Evolutionary conservation across 352 stramenopile genomes (phyloP).

Genomic region (Phytophthora multivora): DNA sequence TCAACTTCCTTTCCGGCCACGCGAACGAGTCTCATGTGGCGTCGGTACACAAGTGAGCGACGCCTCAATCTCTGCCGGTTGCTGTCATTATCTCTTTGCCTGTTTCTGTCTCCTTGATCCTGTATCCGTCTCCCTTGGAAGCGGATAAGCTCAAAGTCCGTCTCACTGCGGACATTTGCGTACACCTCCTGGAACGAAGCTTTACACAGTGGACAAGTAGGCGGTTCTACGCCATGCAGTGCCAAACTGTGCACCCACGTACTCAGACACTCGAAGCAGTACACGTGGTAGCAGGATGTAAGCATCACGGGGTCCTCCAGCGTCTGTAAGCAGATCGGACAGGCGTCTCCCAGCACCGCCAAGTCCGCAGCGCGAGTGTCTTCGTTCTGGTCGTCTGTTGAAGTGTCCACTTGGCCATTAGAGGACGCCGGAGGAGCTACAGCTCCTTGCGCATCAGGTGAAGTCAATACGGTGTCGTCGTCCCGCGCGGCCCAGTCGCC

Average conservation of each 20-base stretch:
- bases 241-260: conserved; percentile 64
- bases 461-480: conserved; percentile 25
- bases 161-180: conserved; percentile 68
- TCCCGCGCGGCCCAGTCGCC: conserved; percentile 50
- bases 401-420: conserved; percentile 26
- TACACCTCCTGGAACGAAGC: conserved; percentile 57
- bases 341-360: conserved; percentile 71
- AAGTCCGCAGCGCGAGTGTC: conserved; percentile 37
- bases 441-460: conserved; percentile 20
- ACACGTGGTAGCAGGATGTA: conserved; percentile 68
- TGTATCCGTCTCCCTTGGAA: conserved; percentile 40
- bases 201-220: conserved; percentile 79
- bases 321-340: conserved; percentile 70
- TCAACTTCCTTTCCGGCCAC: conserved; percentile 47
- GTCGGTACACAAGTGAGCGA: conserved; percentile 63
- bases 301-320: conserved; percentile 68
- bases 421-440: conserved; percentile 28
- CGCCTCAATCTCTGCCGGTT: conserved; percentile 29
- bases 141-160: conserved; percentile 57
- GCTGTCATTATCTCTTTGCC: conserved; percentile 7
- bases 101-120: conserved; percentile 11
- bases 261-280: conserved; percentile 71
- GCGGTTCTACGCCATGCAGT: conserved; percentile 51
- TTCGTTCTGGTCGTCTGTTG: conserved; percentile 15
- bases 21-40: conserved; percentile 50